A percentile compares a stretch with the other conserved stretches of the same genome.
Conservation (phyloP, 805 yeast species). For the Candida cerambycidarum region DNA sequence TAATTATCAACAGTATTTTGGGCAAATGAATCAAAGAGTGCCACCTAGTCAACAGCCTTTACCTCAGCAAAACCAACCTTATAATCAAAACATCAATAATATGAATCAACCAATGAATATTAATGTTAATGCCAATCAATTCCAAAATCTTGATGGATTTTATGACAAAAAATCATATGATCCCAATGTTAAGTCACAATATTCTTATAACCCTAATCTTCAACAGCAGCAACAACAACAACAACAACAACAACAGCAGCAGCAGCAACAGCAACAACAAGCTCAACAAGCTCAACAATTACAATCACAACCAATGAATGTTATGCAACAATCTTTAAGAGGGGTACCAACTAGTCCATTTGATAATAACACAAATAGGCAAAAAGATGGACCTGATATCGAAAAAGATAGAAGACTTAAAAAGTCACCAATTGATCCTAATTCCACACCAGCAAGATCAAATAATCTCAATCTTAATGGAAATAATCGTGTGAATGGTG, state of each 20-base stretch:
- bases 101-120: constrained; percentile 4
- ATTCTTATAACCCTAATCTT: not conserved
- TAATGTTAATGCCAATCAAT: constrained; percentile 13
- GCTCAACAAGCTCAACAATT: not conserved
- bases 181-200: not conserved
- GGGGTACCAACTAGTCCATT: not conserved
- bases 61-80: constrained; percentile 5
- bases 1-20: constrained; percentile 11
- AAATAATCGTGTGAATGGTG: not conserved
- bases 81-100: constrained; percentile 1
- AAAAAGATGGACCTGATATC: not conserved
- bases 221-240: not conserved
- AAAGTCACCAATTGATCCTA: constrained; percentile 11
- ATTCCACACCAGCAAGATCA: constrained; percentile 11
- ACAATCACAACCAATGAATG: not conserved
- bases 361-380: not conserved
- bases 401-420: constrained; percentile 1
- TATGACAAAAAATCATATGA: constrained; percentile 5
- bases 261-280: not conserved
- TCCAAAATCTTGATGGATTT: not conserved
- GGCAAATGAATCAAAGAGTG: constrained; percentile 12
- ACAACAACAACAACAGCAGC: not conserved
- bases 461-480: not conserved
- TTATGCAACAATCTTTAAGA: constrained; percentile 1
- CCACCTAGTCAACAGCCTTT: constrained; percentile 5